Evolutionary conservation across 2,329 filamentous ascomycete species (phyloP), one percentile per base, ranked within the genome.

Genomic region (Neofusicoccum parvum): DNA sequence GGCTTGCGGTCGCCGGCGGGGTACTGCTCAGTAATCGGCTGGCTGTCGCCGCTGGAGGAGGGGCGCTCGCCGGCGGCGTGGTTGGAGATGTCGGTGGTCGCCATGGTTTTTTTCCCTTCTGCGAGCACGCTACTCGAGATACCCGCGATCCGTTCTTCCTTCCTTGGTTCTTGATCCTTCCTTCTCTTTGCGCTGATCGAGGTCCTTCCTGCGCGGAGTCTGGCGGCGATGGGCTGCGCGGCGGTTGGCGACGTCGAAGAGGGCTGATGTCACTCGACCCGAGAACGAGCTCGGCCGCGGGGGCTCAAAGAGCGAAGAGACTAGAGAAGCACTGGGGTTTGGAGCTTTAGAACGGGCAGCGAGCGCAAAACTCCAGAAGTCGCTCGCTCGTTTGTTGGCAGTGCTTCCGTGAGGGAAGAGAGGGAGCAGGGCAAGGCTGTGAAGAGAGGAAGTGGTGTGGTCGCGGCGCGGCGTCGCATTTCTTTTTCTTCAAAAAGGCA

Each of bases 351-450:
- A 65, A 67, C 66, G 67, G 72, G 69, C 69, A 77, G 80, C 80
- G 80, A 84, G 81, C 83, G 83, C 83, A 85, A 86, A 85, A 82
- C 83, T 81, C 81, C 80, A 71, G 78, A 85, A 85, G 83, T 86
- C 83, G 83, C 82, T 82, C 82, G 79, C 75, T 64, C 48, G 39
- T 53, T 62, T 15, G 17, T 60, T 60, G 56, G 32, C n/a, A 23
- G 41, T 3, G 12, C 9, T 43, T 48, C 56, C 56, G 27, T 17
- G 43, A 36, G 43, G 36, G 43, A 60, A 48, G 43, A 39, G 27
- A 41, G n/a, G 6, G 20, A 34, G 39, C 5, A 32, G 27, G 27
- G 27, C 27, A 17, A n/a, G 36, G 15, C 14, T 39, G 12, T 39
- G 10, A 17, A 41, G 11, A 43, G 20, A 27, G 12, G 23, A n/a